phyloP scores from a whole-genome alignment of 768 basidiomycete species.

The Boletus sp. region DNA sequence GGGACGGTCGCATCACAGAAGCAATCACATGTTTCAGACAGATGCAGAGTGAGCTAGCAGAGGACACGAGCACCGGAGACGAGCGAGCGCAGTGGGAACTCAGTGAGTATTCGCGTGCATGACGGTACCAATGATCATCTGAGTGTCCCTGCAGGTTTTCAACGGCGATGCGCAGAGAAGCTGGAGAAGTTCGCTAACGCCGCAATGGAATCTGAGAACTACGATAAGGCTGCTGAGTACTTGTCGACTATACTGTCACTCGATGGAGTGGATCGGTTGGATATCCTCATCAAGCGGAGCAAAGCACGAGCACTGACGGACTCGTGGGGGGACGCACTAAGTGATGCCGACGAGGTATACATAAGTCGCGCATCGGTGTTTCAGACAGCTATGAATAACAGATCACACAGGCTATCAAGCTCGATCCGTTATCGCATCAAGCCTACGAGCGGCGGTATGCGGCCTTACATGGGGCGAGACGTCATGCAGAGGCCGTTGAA shows the following conservation, averaged over 20 bases:
- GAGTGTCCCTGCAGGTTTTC: background rate
- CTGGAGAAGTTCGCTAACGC: background rate
- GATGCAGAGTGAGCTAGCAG: background rate
- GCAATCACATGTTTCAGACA: background rate
- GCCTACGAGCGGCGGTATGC: background rate
- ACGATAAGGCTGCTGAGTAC: too few species aligned
- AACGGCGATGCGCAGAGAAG: background rate
- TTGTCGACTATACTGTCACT: too few species aligned
- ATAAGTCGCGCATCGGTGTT: too few species aligned
- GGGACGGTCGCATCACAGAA: background rate
- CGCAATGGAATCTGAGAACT: too few species aligned
- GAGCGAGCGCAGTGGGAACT: background rate
- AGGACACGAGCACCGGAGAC: background rate
- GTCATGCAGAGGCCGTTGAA: too few species aligned
- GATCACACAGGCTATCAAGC: background rate
- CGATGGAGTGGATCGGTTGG: too few species aligned
- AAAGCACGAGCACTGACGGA: background rate
- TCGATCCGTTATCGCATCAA: background rate
- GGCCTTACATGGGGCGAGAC: too few species aligned
- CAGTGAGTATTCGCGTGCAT: background rate
- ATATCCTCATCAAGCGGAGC: background rate
- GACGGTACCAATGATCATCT: background rate
- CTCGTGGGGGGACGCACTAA: background rate
- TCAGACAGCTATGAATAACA: too few species aligned
- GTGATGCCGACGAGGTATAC: conserved; percentile 2